These are phyloP conservation scores for Apodospora peruviana DNA, from an alignment of 495 filamentous ascomycete genomes.

Conservation along the genomic window DNA sequence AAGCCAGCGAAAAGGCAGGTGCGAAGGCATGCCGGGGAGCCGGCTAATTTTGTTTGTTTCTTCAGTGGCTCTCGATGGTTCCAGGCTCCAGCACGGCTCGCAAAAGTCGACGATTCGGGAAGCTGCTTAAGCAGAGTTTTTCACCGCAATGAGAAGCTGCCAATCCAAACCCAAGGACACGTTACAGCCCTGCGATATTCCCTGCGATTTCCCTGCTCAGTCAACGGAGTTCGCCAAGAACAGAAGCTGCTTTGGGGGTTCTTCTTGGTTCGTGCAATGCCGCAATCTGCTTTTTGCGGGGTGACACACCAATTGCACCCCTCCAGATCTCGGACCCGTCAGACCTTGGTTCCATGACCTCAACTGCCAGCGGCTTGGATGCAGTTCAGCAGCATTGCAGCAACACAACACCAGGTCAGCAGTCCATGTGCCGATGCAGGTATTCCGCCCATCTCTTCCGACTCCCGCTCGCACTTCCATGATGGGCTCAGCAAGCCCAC, in stretches of 20 bases:
- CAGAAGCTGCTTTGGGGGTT: slow-evolving; percentile 5
- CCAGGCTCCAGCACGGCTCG: slow-evolving; percentile 2
- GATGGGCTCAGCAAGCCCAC: slow-evolving; percentile 2
- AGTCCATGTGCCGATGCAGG: too few species aligned
- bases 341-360: too few species aligned
- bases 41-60: background rate
- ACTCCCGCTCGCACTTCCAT: too few species aligned
- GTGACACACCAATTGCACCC: too few species aligned
- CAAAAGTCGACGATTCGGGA: slow-evolving; percentile 20
- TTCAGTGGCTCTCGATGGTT: background rate
- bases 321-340: too few species aligned
- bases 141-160: slow-evolving; percentile 14
- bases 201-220: background rate
- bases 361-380: too few species aligned
- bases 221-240: slow-evolving; percentile 11
- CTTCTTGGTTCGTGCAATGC: background rate
- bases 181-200: slow-evolving; percentile 2
- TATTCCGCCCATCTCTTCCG: too few species aligned
- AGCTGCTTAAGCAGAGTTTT: slow-evolving; percentile 15
- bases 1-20: background rate
- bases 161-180: slow-evolving; percentile 2
- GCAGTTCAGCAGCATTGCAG: too few species aligned
- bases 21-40: background rate
- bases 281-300: too few species aligned
- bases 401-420: too few species aligned